These are phyloP conservation scores for Nakazawaea peltata DNA, from an alignment of 805 yeast species.

Conservation along the genomic window DNA sequence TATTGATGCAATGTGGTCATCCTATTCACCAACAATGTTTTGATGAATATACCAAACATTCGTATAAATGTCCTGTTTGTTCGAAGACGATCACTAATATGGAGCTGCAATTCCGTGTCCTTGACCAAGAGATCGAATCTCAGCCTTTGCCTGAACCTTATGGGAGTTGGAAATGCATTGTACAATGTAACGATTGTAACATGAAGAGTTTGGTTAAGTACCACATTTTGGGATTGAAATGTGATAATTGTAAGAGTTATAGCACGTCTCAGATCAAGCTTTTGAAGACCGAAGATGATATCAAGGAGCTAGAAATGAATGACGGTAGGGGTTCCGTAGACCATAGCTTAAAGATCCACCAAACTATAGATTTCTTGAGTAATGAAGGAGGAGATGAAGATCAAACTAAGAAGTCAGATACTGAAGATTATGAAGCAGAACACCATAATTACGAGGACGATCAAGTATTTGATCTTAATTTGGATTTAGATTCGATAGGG, in stretches of 20 bases:
- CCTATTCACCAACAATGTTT: conserved; percentile 85
- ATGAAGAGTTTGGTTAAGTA: conserved; percentile 70
- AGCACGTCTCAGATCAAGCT: conserved; percentile 71
- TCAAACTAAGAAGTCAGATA: neutral
- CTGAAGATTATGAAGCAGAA: neutral
- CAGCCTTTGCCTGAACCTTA: conserved; percentile 80
- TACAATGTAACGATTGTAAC: conserved; percentile 81
- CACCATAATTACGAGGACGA: conserved; percentile 2
- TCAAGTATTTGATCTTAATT: neutral
- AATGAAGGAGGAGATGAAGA: neutral
- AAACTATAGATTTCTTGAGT: neutral
- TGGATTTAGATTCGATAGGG: neutral
- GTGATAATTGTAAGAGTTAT: conserved; percentile 81
- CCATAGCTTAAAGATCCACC: too few relatives aligned
- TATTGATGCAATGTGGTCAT: conserved; percentile 92
- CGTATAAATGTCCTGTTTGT: conserved; percentile 89
- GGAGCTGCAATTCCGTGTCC: conserved; percentile 80
- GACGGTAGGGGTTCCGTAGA: too few relatives aligned
- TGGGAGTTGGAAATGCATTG: conserved; percentile 62
- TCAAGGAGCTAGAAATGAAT: neutral
- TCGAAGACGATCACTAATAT: conserved; percentile 78
- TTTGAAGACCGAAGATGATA: conserved; percentile 7
- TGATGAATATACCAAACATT: conserved; percentile 71
- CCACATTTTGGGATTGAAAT: conserved; percentile 81
- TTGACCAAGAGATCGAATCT: conserved; percentile 73